Base-by-base conservation (phyloP, 2,329 filamentous ascomycete genomes). In the Knufia fluminis region DNA sequence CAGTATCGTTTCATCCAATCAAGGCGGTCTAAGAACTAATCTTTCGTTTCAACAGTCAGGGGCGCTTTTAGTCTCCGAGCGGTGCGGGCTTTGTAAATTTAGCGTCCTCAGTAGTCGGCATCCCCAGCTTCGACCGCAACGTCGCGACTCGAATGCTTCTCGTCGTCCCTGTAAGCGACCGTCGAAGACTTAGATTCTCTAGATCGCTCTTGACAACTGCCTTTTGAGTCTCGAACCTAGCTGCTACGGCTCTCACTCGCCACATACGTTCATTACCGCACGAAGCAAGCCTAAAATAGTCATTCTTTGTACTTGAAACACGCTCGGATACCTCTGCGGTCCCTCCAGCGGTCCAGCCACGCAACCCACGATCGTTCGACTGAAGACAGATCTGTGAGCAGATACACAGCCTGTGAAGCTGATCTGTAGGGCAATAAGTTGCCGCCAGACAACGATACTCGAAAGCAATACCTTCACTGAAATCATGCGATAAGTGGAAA, bases 401-500 rank as follows among this genome's bases (percentile, higher is more conserved):
- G 19, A 14, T 23, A 45, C 8, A 32, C 38, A 41, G 38, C 9
- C 16, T 41, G 22, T 17, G 17, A 41, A 20, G 22, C 38, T 41
- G 38, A 19, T 20, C 9, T 20, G 8, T 41, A 7, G 10, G 19
- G 6, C 8, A 23, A 4, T 24, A 19, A 35, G 26, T 9, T 3
- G n/a, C 23, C 9, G 23, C 12, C 8, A 4, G 19, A 20, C 16
- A 45, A 10, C 9, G 9, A 19, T 14, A 45, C n/a, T 19, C 8
- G 4, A 6, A 32, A 20, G 19, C 10, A 10, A 32, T 22, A 45
- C 14, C 22, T n/a, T 33, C 24, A 33, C 28, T 24, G 35, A 45
- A 53, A 49, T 46, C 40, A 57, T 57, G 55, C 44, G 49, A 54
- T 55, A 55, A 52, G 47, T 36, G 50, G 38, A 17, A 40, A n/a